Conservation (phyloP, 1,284 basidiomycete species). For the Afroboletus lepidellus region DNA sequence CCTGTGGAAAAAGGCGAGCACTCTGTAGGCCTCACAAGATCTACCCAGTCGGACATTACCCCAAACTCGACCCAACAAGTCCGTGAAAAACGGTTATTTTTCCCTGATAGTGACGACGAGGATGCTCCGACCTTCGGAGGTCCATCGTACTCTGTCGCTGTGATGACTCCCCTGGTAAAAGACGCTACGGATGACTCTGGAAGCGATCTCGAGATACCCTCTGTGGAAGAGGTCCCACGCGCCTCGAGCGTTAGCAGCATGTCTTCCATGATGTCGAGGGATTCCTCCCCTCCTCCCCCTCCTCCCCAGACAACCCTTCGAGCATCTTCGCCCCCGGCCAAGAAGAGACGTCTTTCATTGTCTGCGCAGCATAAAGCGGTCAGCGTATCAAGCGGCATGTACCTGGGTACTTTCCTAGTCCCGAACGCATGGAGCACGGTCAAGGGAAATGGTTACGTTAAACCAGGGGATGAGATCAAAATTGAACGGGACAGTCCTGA, state of each 20-base stretch:
- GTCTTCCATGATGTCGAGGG: slow-evolving; percentile 32
- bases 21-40: neutral
- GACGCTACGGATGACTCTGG: slow-evolving; percentile 27
- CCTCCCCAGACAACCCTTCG: slow-evolving; percentile 18
- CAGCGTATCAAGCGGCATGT: slow-evolving; percentile 28
- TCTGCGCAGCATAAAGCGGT: slow-evolving; percentile 12
- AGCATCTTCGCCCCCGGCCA: slow-evolving; percentile 37
- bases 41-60: slow-evolving; percentile 1
- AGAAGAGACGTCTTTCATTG: slow-evolving; percentile 52
- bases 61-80: slow-evolving; percentile 9
- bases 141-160: slow-evolving; percentile 14
- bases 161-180: neutral
- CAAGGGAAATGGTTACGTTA: slow-evolving; percentile 69
- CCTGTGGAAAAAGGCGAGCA: slow-evolving; percentile 2
- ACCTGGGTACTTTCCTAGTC: slow-evolving; percentile 70
- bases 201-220: slow-evolving; percentile 35
- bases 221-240: slow-evolving; percentile 34
- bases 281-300: slow-evolving; percentile 32
- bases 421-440: slow-evolving; percentile 79
- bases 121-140: slow-evolving; percentile 29
- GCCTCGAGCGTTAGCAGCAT: slow-evolving; percentile 43
- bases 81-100: slow-evolving; percentile 45
- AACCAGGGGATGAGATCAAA: slow-evolving; percentile 56
- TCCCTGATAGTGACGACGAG: slow-evolving; percentile 61
- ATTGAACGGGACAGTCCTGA: slow-evolving; percentile 55